Evolutionary conservation across 805 yeast species (phyloP).

Genomic region (Nematodospora valgi): DNA sequence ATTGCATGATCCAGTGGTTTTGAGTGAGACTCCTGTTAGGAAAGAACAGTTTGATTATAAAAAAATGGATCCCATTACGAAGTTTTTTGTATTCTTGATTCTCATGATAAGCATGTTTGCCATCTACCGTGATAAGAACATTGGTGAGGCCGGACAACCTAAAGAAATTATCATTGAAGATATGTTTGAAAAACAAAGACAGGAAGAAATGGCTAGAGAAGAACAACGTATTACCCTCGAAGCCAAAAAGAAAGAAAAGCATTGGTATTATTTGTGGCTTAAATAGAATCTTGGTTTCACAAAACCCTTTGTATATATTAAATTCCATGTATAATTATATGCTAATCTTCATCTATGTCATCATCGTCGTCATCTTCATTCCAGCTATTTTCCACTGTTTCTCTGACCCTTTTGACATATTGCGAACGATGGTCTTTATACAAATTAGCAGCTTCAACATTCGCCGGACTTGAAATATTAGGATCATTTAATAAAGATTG

Average conservation of each 20-base stretch:
- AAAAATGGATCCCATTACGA: slow-evolving; percentile 56
- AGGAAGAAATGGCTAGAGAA: slow-evolving; percentile 16
- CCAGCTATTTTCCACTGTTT: slow-evolving; percentile 95
- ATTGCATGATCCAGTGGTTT: slow-evolving; percentile 34
- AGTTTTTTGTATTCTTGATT: slow-evolving; percentile 48
- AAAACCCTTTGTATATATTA: too few species aligned
- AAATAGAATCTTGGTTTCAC: too few species aligned
- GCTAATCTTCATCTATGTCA: slow-evolving; percentile 45
- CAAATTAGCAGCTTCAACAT: slow-evolving; percentile 94
- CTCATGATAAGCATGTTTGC: slow-evolving; percentile 49
- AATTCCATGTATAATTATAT: too few species aligned
- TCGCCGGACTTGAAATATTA: slow-evolving; percentile 94
- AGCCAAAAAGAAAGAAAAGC: slow-evolving; percentile 14
- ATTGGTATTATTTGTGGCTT: slow-evolving; percentile 55
- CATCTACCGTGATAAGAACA: slow-evolving; percentile 50
- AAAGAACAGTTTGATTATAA: slow-evolving; percentile 44
- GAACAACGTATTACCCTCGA: slow-evolving; percentile 9
- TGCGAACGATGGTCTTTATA: slow-evolving; percentile 94
- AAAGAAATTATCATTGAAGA: slow-evolving; percentile 35
- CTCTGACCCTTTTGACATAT: slow-evolving; percentile 86
- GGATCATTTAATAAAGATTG: slow-evolving; percentile 94
- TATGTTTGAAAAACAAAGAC: slow-evolving; percentile 31
- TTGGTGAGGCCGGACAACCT: slow-evolving; percentile 45
- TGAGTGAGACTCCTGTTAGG: slow-evolving; percentile 44
- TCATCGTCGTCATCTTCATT: slow-evolving; percentile 69